Conservation (phyloP, 768 basidiomycete genomes). For the Favolaschia claudopus region DNA sequence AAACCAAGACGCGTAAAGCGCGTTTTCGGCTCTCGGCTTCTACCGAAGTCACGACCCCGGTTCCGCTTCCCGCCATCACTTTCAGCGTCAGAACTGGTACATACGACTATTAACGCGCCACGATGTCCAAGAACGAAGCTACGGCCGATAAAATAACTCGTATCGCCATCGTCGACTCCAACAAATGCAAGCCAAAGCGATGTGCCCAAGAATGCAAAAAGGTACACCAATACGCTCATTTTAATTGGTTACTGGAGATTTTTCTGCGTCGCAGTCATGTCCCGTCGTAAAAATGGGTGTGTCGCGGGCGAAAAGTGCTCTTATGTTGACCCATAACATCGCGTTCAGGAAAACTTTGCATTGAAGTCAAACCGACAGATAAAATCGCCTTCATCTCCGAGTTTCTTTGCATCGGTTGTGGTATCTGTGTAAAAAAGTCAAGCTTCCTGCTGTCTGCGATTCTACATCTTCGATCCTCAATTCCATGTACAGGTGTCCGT, state of each 20-base stretch:
- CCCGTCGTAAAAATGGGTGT: conserved; percentile 97
- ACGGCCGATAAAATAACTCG: conserved; percentile 98
- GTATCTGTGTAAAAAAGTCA: conserved; percentile 99
- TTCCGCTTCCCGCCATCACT: too few relatives aligned
- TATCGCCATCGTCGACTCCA: conserved; percentile 93
- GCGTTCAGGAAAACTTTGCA: conserved; percentile 89
- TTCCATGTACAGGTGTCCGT: conserved; percentile 85
- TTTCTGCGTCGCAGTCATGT: conserved; percentile 66
- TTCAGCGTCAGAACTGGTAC: too few relatives aligned
- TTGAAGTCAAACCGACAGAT: conserved; percentile 94
- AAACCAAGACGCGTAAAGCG: too few relatives aligned
- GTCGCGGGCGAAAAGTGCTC: conserved; percentile 25
- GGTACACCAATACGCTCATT: conserved; percentile 46
- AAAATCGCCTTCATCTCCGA: conserved; percentile 99
- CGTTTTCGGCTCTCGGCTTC: too few relatives aligned
- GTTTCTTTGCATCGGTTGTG: conserved; percentile 98
- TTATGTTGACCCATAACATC: background rate
- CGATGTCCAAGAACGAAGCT: too few relatives aligned
- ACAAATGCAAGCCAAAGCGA: conserved; percentile 95
- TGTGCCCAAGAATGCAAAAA: conserved; percentile 99
- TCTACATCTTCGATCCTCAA: background rate
- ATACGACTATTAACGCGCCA: too few relatives aligned
- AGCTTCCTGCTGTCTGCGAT: conserved; percentile 34
- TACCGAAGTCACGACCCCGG: too few relatives aligned
- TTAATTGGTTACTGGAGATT: conserved; percentile 28